phyloP scores from a whole-genome alignment of 495 filamentous ascomycete genomes.

The Aspergillus nanangensis region DNA sequence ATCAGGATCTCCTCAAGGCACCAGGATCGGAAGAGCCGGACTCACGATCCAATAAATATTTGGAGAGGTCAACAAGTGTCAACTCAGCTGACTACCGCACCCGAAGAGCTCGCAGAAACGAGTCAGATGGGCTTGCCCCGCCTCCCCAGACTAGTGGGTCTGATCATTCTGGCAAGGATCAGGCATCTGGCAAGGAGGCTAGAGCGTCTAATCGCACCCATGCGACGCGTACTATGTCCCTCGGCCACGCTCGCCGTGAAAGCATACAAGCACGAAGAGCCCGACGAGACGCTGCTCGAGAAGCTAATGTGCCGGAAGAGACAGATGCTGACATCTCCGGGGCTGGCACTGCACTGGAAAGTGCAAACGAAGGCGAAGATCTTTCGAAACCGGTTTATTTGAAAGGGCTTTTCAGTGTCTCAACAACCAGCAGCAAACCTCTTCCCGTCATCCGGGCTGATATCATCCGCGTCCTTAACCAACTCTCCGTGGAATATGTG shows the following conservation, averaged over 20 bases:
- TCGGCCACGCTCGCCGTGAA: constrained; percentile 85
- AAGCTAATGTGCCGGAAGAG: constrained; percentile 75
- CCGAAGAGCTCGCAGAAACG: constrained; percentile 56
- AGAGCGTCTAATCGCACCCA: constrained; percentile 27
- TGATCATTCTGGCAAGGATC: constrained; percentile 57
- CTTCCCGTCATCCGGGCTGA: constrained; percentile 79
- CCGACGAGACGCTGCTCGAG: constrained; percentile 59
- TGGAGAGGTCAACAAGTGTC: constrained; percentile 81
- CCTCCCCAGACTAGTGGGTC: constrained; percentile 74
- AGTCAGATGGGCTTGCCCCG: constrained; percentile 51
- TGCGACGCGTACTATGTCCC: constrained; percentile 76
- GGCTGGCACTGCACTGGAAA: constrained; percentile 45
- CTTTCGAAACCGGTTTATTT: constrained; percentile 88
- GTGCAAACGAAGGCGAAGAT: constrained; percentile 50
- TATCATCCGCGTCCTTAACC: constrained; percentile 84
- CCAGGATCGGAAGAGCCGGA: constrained; percentile 54
- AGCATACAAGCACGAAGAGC: constrained; percentile 82
- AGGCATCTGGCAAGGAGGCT: constrained; percentile 20
- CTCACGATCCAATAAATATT: constrained; percentile 55
- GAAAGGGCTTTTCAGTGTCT: constrained; percentile 96
- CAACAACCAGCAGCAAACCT: constrained; percentile 90
- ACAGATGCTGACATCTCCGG: constrained; percentile 58
- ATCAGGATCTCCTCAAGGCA: constrained; percentile 69
- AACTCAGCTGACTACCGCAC: constrained; percentile 73
- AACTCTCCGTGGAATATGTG: constrained; percentile 81